A percentile compares a stretch with the other conserved stretches of the same genome.
Evolutionary conservation across 2,329 filamentous ascomycete species (phyloP).

Genomic region (Colletotrichum tropicicola): DNA sequence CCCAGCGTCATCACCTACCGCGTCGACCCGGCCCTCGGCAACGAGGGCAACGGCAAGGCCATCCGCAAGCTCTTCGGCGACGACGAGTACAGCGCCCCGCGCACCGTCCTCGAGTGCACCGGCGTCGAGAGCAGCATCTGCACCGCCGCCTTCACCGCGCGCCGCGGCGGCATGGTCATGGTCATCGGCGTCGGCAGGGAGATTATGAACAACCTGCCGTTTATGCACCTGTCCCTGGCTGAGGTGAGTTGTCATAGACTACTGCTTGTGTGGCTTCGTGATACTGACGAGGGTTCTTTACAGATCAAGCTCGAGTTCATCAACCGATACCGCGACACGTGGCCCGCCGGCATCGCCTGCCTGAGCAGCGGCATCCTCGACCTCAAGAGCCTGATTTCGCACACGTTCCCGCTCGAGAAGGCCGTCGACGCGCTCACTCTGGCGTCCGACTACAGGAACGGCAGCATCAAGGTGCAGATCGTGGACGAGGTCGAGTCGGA

Average conservation of each 20-base stretch:
- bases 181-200: slow-evolving; percentile 71
- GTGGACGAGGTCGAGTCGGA: slow-evolving; percentile 35
- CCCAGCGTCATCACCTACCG: slow-evolving; percentile 64
- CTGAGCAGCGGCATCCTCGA: slow-evolving; percentile 68
- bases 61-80: slow-evolving; percentile 64
- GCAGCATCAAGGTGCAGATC: slow-evolving; percentile 47
- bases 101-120: slow-evolving; percentile 71
- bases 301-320: slow-evolving; percentile 76
- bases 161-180: slow-evolving; percentile 68
- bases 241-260: slow-evolving; percentile 51
- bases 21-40: slow-evolving; percentile 53
- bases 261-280: fast-evolving
- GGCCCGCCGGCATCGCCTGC: slow-evolving; percentile 71
- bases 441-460: slow-evolving; percentile 43
- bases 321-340: slow-evolving; percentile 75
- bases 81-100: slow-evolving; percentile 65
- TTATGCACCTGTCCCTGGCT: slow-evolving; percentile 71
- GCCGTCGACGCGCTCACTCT: slow-evolving; percentile 61
- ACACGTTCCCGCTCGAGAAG: slow-evolving; percentile 69
- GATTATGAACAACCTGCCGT: slow-evolving; percentile 72
- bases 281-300: background rate
- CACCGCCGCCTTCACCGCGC: slow-evolving; percentile 64
- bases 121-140: slow-evolving; percentile 71
- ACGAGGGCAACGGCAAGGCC: slow-evolving; percentile 58
- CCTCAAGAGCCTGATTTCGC: slow-evolving; percentile 69